A percentile compares a stretch with the other conserved stretches of the same genome.
Evolutionary conservation across 176 grass and related monocot species (phyloP).

Genomic region (Lolium perenne): DNA sequence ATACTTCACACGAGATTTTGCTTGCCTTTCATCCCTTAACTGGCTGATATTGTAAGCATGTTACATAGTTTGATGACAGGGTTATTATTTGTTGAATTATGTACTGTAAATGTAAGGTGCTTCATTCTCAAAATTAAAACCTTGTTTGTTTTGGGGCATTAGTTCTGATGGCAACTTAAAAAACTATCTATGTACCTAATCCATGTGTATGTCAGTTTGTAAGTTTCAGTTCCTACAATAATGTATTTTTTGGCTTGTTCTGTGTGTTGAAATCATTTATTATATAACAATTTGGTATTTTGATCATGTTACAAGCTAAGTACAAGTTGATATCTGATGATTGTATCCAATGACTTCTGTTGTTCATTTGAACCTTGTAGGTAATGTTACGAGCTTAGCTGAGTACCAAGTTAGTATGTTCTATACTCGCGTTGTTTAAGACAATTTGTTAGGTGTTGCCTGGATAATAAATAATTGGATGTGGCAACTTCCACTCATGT

Average conservation of each 20-base stretch:
- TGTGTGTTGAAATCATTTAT: background rate
- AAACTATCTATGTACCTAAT: background rate
- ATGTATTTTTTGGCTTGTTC: background rate
- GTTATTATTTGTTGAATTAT: background rate
- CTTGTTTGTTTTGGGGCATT: background rate
- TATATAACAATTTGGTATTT: background rate
- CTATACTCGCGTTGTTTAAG: too few species aligned
- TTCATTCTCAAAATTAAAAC: background rate
- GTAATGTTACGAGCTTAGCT: too few species aligned
- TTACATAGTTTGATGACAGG: background rate
- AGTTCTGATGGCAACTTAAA: background rate
- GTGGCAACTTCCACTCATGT: too few species aligned
- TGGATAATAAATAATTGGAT: too few species aligned
- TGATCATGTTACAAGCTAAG: background rate
- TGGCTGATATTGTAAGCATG: constrained; percentile 2
- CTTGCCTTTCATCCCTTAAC: background rate
- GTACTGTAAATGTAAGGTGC: background rate
- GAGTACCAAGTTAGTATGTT: too few species aligned
- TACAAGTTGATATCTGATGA: background rate
- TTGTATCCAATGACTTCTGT: background rate
- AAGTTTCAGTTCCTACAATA: background rate
- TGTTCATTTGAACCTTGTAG: too few species aligned
- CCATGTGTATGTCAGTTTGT: background rate
- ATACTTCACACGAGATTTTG: background rate
- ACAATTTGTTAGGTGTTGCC: too few species aligned